phyloP scores from a whole-genome alignment of 768 basidiomycete species.

The Mycena capillaripes region DNA sequence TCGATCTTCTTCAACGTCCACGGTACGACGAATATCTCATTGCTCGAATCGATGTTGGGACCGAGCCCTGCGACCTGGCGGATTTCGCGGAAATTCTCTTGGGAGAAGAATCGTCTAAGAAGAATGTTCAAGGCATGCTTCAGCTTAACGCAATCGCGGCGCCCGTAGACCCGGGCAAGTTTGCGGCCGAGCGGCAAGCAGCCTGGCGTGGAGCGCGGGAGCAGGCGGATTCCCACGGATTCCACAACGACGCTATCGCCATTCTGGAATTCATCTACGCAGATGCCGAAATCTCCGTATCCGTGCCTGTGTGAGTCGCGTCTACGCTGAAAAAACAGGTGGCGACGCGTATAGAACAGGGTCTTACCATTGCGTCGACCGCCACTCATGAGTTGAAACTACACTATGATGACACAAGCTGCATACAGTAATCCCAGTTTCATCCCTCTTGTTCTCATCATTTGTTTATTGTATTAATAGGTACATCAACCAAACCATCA shows the following conservation, averaged over 20 bases:
- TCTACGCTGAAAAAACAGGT: not conserved
- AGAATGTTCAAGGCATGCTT: constrained; percentile 9
- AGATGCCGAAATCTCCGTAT: not conserved
- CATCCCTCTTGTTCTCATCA: not conserved
- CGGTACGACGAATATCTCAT: not conserved
- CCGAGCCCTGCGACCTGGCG: not conserved
- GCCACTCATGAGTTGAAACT: not conserved
- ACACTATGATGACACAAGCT: not conserved
- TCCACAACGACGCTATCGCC: not conserved
- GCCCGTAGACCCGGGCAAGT: no score
- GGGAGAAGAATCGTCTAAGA: not conserved
- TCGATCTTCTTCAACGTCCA: not conserved
- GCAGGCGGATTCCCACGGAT: not conserved
- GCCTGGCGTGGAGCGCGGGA: not conserved
- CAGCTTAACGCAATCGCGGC: not conserved
- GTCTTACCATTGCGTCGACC: not conserved
- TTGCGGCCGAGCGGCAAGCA: no score
- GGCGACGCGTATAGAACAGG: not conserved
- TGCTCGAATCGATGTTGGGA: not conserved
- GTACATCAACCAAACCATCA: constrained; percentile 16
- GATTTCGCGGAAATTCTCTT: not conserved
- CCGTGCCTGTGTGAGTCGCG: not conserved
- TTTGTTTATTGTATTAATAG: not conserved
- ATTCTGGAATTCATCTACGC: not conserved
- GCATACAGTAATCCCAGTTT: constrained; percentile 7